Conservation (phyloP, 768 basidiomycete species). For the Trichaptum fuscoviolaceum region DNA sequence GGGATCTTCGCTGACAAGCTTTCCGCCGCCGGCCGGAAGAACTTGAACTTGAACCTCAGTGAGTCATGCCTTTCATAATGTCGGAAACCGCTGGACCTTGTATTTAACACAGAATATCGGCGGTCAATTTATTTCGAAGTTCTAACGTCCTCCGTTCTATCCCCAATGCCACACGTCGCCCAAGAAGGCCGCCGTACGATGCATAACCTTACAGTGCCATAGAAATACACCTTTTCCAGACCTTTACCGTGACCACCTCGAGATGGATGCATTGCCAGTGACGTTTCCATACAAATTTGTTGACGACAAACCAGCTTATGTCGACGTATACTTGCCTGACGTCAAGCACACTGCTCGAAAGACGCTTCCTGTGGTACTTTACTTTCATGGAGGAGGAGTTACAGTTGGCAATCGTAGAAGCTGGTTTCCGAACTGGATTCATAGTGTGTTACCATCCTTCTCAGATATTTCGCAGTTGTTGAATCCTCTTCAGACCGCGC, state of each 20-base stretch:
- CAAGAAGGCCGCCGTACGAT: no score
- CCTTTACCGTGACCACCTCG: neutral
- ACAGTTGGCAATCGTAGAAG: conserved; percentile 51
- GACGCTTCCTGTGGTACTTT: conserved; percentile 27
- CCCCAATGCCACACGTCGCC: neutral
- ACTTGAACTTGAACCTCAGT: no score
- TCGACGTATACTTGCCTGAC: conserved; percentile 33
- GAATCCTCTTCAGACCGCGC: conserved; percentile 37
- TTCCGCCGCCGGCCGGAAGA: no score
- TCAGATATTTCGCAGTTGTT: neutral
- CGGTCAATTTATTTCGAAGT: neutral
- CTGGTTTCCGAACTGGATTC: conserved; percentile 66
- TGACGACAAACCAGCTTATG: conserved; percentile 18
- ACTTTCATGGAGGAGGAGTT: conserved; percentile 52
- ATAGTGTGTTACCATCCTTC: conserved; percentile 32
- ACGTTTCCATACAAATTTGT: conserved; percentile 33
- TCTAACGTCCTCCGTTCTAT: neutral
- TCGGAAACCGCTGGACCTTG: neutral
- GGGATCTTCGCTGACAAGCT: no score
- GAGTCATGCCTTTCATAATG: neutral
- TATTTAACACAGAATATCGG: neutral
- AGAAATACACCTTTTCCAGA: no score
- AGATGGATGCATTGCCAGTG: conserved; percentile 9
- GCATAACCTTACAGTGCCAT: no score
- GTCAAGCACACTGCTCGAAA: conserved; percentile 23